These are phyloP conservation scores for Tulasnella sp. DNA, from an alignment of 768 basidiomycete species.

Conservation along the genomic window DNA sequence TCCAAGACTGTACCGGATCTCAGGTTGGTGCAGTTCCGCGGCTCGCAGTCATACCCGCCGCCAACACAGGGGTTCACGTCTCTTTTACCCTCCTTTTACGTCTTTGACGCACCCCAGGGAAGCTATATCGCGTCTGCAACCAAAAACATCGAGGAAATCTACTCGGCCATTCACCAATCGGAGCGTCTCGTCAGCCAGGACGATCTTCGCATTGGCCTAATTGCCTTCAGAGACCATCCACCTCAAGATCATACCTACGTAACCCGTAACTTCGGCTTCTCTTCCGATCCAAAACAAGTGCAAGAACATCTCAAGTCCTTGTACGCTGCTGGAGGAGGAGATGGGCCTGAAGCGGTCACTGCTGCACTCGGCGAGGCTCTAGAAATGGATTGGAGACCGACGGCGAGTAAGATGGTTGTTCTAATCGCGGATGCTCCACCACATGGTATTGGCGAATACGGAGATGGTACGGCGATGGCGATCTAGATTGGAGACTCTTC, in stretches of 20 bases:
- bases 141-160: slow-evolving; percentile 94
- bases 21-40: slow-evolving; percentile 39
- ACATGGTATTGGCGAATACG: slow-evolving; percentile 95
- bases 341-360: slow-evolving; percentile 96
- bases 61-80: background rate
- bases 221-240: slow-evolving; percentile 95
- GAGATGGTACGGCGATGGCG: slow-evolving; percentile 60
- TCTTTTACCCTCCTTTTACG: background rate
- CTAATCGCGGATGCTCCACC: slow-evolving; percentile 97
- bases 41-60: background rate
- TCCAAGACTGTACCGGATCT: slow-evolving; percentile 92
- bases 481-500: slow-evolving; percentile 12
- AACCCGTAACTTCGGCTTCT: slow-evolving; percentile 90
- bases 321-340: slow-evolving; percentile 87
- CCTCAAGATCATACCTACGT: slow-evolving; percentile 96
- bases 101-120: slow-evolving; percentile 37
- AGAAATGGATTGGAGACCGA: slow-evolving; percentile 84
- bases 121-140: slow-evolving; percentile 91
- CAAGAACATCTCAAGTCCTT: slow-evolving; percentile 76
- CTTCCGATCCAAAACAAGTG: slow-evolving; percentile 83
- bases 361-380: slow-evolving; percentile 83
- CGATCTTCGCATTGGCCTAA: slow-evolving; percentile 85
- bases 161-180: slow-evolving; percentile 89
- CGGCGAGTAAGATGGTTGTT: slow-evolving; percentile 92
- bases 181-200: slow-evolving; percentile 83